Evolutionary conservation across 2,329 filamentous ascomycete genomes (phyloP), one percentile per base, ranked within the genome.

Genomic region (Calonectria leucothoes): DNA sequence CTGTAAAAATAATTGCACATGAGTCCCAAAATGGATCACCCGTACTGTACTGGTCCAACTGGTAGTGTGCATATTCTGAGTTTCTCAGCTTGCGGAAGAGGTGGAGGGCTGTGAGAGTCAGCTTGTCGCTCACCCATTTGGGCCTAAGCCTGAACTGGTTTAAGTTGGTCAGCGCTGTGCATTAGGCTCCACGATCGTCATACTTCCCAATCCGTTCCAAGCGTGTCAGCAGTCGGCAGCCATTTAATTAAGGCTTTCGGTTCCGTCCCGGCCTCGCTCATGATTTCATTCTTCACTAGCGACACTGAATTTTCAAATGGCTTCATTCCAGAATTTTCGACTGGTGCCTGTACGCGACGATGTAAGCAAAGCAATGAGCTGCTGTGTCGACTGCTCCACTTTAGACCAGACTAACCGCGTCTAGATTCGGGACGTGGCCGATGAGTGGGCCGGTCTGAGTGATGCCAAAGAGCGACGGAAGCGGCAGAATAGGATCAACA

Each of bases 401-500:
- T 35, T 15, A 42, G 25, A 10, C 1, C 14, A 20, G 25, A 10
- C 64, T 55, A 55, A 66, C 31, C 31, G 25, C 6, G 29, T 14
- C 7, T 55, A 75, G 74, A 37, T 70, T 27, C 48, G 55, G 11
- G 63, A 65, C 7, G 72, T 75, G 59, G 59, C 59, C 4, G 76
- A 78, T 59, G 76, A 77, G 48, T 78, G 75, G 75, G 72, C 66
- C 0, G 75, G 75, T 17, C 51, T 77, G 8, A 66, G 66, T 11
- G 74, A 78, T 68, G 66, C 74, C 0, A 76, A 71, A 61, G 76
- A 78, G 39, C 73, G 76, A 31, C 74, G 75, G 29, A 78, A 74
- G 65, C 66, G 76, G 35, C 76, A 78, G 37, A 78, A 78, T 31
- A 73, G 76, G 49, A 37, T 77, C 49, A 78, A 78, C 11, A 72